A percentile compares a stretch with the other conserved stretches of the same genome.
Conservation (phyloP, 345 rosid genomes). For the Camelina laxa region DNA sequence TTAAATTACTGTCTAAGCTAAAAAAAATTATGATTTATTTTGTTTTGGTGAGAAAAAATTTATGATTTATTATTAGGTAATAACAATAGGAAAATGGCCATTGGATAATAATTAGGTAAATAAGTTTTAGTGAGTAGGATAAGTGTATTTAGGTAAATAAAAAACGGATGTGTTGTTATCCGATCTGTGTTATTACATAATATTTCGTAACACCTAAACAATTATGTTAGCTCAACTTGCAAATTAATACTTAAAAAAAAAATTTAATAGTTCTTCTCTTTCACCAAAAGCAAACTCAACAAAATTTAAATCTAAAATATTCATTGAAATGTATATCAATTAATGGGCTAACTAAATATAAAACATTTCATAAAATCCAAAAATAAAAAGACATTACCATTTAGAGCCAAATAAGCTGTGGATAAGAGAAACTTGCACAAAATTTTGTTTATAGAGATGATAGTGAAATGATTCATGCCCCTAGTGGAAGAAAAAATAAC, state of each 20-base stretch:
- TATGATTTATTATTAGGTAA: no score
- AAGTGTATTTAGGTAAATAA: no score
- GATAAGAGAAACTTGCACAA: constrained; percentile 2
- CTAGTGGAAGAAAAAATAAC: constrained; percentile 43
- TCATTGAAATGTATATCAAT: not conserved
- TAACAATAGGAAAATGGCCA: not conserved
- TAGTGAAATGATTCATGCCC: constrained; percentile 21
- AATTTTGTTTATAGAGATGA: constrained; percentile 11
- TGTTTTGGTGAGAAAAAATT: no score
- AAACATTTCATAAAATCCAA: not conserved
- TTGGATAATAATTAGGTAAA: not conserved
- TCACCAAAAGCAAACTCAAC: not conserved
- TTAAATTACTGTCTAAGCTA: no score
- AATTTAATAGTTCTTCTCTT: no score
- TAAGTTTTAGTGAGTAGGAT: no score
- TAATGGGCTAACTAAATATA: not conserved
- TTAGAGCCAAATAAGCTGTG: not conserved
- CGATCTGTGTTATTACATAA: no score
- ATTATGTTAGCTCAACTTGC: no score
- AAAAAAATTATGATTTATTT: not conserved
- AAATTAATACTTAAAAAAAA: no score
- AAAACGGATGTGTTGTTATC: no score
- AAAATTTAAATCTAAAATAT: not conserved
- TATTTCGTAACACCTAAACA: no score
- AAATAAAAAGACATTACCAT: not conserved